Evolutionary conservation across 495 filamentous ascomycete genomes (phyloP), one percentile per base, ranked within the genome.

Genomic region (Sordaria brevicollis): DNA sequence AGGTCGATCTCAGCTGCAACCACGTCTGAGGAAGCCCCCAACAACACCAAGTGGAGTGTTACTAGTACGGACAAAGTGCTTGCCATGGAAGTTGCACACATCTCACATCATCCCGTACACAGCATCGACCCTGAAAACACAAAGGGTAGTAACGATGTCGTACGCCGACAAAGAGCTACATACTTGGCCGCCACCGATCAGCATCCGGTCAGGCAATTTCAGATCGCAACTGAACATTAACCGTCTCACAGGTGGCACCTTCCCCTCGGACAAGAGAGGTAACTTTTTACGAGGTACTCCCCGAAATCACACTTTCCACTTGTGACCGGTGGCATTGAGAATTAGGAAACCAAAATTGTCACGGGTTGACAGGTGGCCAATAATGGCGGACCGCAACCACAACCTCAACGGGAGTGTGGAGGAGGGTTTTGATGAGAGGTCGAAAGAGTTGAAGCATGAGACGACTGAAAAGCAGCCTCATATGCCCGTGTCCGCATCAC

Each of bases 231-330:
- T n/a, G n/a, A n/a, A 66, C 19, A 70, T 70, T 70, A 35, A 66
- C 68, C 29, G 65, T 66, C 57, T 66, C 54, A 39, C 62, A 70
- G 68, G 68, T 67, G 37, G n/a, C 37, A 70, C 62, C 54, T 37
- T 17, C 1, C 17, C 34, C 65, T 39, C 33, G n/a, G 67, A 65
- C 37, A 65, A n/a, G 29, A 31, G 67, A n/a, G 25, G 37, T 2
- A n/a, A 31, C n/a, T 19, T 68, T 68, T 65, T 68, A 11, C 66
- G 25, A 62, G 13, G 15, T 62, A 62, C 25, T 31, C 5, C 33
- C 49, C 49, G 49, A 57, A 57, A 29, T 57, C 11, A 57, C 49
- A 29, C 10, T 29, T 29, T n/a, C 13, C 11, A 29, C 49, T 62
- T 31, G 49, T 62, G 49, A 31, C 49, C 25, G 49, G 49, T 62